A percentile compares a stretch with the other conserved stretches of the same genome.
These are phyloP conservation scores for Pyrenula aspistea DNA, from an alignment of 495 filamentous ascomycete species.

Conservation along the genomic window DNA sequence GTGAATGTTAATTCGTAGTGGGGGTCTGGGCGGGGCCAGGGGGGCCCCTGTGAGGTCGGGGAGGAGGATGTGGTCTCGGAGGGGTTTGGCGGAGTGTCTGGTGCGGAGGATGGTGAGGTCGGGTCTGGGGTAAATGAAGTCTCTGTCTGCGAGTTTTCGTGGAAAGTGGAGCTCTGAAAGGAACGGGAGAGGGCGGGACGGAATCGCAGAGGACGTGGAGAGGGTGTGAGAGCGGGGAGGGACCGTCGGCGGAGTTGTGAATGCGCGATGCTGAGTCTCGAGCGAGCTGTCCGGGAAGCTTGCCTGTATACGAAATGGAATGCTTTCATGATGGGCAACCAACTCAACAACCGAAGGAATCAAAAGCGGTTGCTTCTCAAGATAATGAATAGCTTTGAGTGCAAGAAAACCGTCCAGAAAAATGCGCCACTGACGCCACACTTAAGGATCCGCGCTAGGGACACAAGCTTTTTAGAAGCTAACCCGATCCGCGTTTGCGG, in stretches of 20 bases:
- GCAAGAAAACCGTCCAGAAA: no score
- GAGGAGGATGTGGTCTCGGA: slow-evolving; percentile 1
- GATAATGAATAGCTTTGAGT: no score
- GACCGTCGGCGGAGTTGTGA: background rate
- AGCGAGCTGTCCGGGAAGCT: background rate
- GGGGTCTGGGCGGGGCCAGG: slow-evolving; percentile 1
- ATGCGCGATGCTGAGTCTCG: background rate
- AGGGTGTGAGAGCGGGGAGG: background rate
- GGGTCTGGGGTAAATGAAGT: slow-evolving; percentile 14
- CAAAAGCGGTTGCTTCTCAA: no score
- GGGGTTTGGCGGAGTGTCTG: background rate
- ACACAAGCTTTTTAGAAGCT: background rate
- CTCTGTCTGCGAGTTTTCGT: slow-evolving; percentile 5
- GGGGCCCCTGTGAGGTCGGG: background rate
- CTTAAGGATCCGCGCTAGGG: background rate
- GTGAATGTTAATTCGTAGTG: slow-evolving; percentile 83
- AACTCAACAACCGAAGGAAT: no score
- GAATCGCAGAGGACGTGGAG: background rate
- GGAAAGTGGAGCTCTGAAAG: background rate
- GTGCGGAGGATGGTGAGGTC: slow-evolving; percentile 7
- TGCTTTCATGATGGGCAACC: background rate
- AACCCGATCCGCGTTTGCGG: background rate
- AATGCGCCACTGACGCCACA: background rate
- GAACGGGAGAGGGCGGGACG: slow-evolving; percentile 1
- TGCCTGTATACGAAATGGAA: background rate